Percentiles rank a stretch among this genome's conserved stretches.
phyloP scores from a whole-genome alignment of 2,329 filamentous ascomycete genomes.

The Pyrenophora teres region DNA sequence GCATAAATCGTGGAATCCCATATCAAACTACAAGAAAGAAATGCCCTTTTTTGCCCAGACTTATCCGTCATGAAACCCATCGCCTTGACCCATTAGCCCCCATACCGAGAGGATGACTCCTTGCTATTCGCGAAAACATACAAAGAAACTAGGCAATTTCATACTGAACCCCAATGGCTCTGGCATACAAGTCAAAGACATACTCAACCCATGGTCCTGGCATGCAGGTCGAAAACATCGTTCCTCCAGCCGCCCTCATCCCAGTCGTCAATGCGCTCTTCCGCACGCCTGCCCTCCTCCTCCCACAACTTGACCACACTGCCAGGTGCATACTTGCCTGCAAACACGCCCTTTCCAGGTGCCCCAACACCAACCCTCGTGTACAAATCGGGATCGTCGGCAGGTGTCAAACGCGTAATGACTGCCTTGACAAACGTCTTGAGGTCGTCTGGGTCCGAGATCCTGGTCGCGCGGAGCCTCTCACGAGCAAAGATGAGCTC shows the following conservation, averaged over 20 bases:
- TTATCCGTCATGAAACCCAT: not conserved
- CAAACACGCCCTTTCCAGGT: slow-evolving; percentile 70
- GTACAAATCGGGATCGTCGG: slow-evolving; percentile 76
- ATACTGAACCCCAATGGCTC: slow-evolving; percentile 26
- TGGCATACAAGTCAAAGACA: slow-evolving; percentile 67
- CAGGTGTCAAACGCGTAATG: slow-evolving; percentile 72
- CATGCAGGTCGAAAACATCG: slow-evolving; percentile 70
- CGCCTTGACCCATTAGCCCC: not conserved
- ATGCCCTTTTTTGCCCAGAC: not conserved
- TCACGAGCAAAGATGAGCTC: slow-evolving; percentile 88
- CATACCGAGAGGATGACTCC: not conserved
- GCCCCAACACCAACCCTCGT: slow-evolving; percentile 71
- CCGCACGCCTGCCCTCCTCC: slow-evolving; percentile 72
- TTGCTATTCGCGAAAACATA: not conserved
- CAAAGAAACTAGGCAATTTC: not conserved
- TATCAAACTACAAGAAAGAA: not conserved
- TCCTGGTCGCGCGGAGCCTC: slow-evolving; percentile 80
- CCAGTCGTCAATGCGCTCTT: slow-evolving; percentile 75
- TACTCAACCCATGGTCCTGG: slow-evolving; percentile 44
- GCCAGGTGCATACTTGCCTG: slow-evolving; percentile 83
- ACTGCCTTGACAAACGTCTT: slow-evolving; percentile 83
- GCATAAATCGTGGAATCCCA: not conserved
- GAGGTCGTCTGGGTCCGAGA: slow-evolving; percentile 78
- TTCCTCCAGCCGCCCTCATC: slow-evolving; percentile 79
- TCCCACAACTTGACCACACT: slow-evolving; percentile 91